Evolutionary conservation across 2,329 filamentous ascomycete species (phyloP), one percentile per base, ranked within the genome.

Genomic region (Talaromyces sp.): DNA sequence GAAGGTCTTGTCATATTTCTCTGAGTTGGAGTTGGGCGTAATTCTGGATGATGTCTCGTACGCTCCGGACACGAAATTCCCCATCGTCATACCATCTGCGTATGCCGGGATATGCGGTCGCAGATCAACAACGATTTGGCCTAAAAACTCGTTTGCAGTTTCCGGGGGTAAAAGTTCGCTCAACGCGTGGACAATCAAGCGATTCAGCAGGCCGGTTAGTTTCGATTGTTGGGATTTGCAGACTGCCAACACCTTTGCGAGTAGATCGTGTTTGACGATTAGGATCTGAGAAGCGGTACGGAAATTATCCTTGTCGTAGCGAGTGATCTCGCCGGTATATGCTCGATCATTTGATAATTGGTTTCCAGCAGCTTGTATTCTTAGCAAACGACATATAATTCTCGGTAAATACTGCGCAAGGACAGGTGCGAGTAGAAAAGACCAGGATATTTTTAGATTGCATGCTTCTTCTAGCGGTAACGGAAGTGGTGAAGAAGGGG

Each of bases 381-480:
- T 76, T 17, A 83, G 69, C 6, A 70, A 49, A 10, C 69, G 64
- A 5, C 69, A 67, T 3, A 83, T 2, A 47, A 74, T 73, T 1
- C 67, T 65, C 0, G 82, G 81, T 7, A 82, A 69, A 64, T 77
- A 74, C 6, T 72, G 70, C 10, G 72, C 75, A 5, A 82, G 58
- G 6, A 82, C 67, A 0, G 81, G 78, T 3, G 68, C 69, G 0
- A 83, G 75, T 4, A 84, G 76, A 63, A 76, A 84, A 0, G 69
- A 70, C 80, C 78, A 83, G 0, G 80, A 81, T 31, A 84, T 79
- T 1, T 77, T 73, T 0, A 84, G 73, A 6, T 74, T 71, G 19
- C 73, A 72, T 1, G 74, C 71, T 7, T 73, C 74, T 60, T 83
- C 80, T 25, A 82, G 76, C 0, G 81, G 75, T 1, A 71, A 69